These are phyloP conservation scores for Chrysoporthe deuterocubensis DNA, from an alignment of 2,329 filamentous ascomycete genomes.

Conservation along the genomic window DNA sequence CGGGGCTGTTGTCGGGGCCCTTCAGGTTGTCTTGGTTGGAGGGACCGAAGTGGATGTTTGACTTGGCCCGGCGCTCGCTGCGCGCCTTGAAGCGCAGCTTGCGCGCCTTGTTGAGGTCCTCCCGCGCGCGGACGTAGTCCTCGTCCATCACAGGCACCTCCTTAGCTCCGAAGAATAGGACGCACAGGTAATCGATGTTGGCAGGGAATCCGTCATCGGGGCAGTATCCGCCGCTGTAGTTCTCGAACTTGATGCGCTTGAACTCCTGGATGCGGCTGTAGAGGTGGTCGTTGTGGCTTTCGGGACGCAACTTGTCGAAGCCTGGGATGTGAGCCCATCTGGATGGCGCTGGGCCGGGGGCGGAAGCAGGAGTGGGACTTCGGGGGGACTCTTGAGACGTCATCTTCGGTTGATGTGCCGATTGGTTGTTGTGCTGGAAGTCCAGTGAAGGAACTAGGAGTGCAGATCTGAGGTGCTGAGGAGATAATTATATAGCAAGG, in stretches of 20 bases:
- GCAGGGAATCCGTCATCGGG: not conserved
- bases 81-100: constrained; percentile 14
- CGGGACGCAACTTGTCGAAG: not conserved
- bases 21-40: not conserved
- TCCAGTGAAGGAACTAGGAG: not conserved
- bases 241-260: not conserved
- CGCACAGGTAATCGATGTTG: not conserved
- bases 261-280: constrained; percentile 2
- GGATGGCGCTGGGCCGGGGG: not conserved
- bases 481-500: not conserved
- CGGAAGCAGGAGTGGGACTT: not conserved
- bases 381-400: not conserved
- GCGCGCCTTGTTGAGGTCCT: constrained; percentile 20
- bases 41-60: no score
- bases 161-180: not conserved
- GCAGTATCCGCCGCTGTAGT: constrained; percentile 5
- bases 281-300: not conserved
- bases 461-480: not conserved
- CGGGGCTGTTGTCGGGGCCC: not conserved
- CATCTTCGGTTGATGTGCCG: not conserved
- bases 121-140: constrained; percentile 13
- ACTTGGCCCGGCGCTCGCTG: not conserved
- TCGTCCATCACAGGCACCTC: constrained; percentile 7
- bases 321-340: not conserved
- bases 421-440: not conserved